Evolutionary conservation across 176 grass and related monocot species (phyloP).

Genomic region (Aegilops sharonensis): DNA sequence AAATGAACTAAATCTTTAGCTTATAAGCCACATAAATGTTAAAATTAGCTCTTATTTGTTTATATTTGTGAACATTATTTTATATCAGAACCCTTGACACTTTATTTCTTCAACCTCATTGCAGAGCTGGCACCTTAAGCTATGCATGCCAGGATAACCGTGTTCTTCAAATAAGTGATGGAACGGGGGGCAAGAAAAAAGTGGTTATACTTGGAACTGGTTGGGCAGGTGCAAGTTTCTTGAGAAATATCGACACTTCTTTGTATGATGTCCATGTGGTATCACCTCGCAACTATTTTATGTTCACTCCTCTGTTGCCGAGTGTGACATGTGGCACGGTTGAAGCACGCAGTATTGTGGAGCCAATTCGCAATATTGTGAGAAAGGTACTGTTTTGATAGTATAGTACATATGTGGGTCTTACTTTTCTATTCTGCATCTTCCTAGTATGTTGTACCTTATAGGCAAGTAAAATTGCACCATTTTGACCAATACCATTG

Average conservation of each 20-base stretch:
- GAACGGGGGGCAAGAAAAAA: slow-evolving; percentile 69
- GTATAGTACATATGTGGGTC: not conserved
- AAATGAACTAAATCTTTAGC: not conserved
- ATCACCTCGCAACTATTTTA: slow-evolving; percentile 95
- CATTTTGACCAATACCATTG: not conserved
- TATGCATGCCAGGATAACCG: slow-evolving; percentile 64
- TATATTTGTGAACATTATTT: not conserved
- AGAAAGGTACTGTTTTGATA: slow-evolving; percentile 57
- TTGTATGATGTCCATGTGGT: slow-evolving; percentile 91
- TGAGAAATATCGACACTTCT: slow-evolving; percentile 85
- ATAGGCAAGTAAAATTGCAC: not conserved
- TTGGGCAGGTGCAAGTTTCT: slow-evolving; percentile 84
- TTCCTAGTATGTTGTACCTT: not conserved
- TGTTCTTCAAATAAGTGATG: slow-evolving; percentile 42
- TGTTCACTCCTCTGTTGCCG: slow-evolving; percentile 89
- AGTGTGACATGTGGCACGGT: slow-evolving; percentile 95
- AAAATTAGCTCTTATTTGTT: not conserved
- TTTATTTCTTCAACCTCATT: slow-evolving; percentile 23
- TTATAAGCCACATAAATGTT: not conserved
- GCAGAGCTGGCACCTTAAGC: slow-evolving; percentile 59
- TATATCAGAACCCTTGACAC: slow-evolving; percentile 8
- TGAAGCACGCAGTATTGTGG: slow-evolving; percentile 90
- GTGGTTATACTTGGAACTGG: slow-evolving; percentile 88
- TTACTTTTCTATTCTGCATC: slow-evolving; percentile 4
- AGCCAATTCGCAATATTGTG: slow-evolving; percentile 84